Base-by-base conservation (phyloP, 2,329 filamentous ascomycete species). In the Diaporthe ilicicola region DNA sequence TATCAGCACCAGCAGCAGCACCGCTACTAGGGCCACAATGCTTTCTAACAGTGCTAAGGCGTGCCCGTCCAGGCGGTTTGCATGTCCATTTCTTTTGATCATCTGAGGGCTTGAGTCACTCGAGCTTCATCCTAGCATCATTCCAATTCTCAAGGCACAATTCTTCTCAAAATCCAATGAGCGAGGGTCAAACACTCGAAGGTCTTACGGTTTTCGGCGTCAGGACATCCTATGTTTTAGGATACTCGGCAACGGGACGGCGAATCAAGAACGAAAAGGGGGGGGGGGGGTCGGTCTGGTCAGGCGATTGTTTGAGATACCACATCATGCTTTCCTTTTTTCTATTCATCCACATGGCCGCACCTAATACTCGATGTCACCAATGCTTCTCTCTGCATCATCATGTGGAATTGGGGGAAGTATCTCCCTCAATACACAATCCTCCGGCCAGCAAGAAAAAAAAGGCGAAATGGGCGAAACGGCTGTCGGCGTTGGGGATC, bases 281-380 rank as follows among this genome's bases (percentile, higher is more conserved):
- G 50, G 42, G 17, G 29, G 17, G n/a, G 27, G 56, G 19, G 10
- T 42, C 56, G 34, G 69, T 44, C 50, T 32, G 48, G 44, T 53
- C 55, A 67, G 62, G 64, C 50, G n/a, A 24, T 32, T 59, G 24
- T 53, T 67, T 27, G 37, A 70, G 34, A 70, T 70, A 70, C 69
- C 62, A 61, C 54, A 8, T 50, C 27, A 32, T 64, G 59, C 44
- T 44, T 67, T 53, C 27, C 32, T 44, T 55, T 44, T 55, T 39
- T 22, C n/a, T 69, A 39, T 64, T 48, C 13, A 48, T 50, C 59
- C 37, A 22, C 39, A 39, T 42, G 13, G 27, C 24, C 34, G 51
- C 48, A 27, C 39, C 39, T 54, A 54, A 68, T 68, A 46, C 22
- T 39, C 39, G 4, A 69, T 32, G 54, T 53, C 62, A 17, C 37